Evolutionary conservation across 2,329 filamentous ascomycete species (phyloP), one percentile per base, ranked within the genome.

Genomic region (Penicillium aurantiogriseum): DNA sequence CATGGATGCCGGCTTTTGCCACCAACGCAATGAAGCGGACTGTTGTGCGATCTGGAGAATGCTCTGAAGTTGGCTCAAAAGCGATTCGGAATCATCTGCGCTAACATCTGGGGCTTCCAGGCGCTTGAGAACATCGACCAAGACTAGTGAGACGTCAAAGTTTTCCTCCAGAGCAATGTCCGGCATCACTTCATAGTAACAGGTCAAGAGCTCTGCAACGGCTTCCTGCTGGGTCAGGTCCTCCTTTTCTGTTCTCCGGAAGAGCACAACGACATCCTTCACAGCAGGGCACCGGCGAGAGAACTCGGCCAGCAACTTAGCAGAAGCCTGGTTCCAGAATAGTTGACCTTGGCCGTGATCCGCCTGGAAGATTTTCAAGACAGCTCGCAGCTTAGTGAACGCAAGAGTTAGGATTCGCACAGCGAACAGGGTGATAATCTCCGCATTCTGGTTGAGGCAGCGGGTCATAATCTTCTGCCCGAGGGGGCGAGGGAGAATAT

Each of bases 1-100:
- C 63, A 81, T 54, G 5, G 29, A 29, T 56, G 60, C 73, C 59
- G 82, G 79, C 68, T 90, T 92, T 61, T 89, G 83, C 78, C 94
- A 97, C 93, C 93, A 97, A 61, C 89, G 86, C 87, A 96, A 94
- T 6, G 88, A 87, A 0, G 90, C 86, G 3, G 92, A 95, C 66
- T 88, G 85, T 61, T 86, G 85, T 4, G 92, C 91, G 70, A 97
- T 90, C 31, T 86, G 83, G 19, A 96, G 84, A 19, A 96, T 79
- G 71, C 93, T 90, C 71, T 92, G 88, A 29, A 97, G 78, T 73
- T 96, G 90, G 67, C 92, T 84, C 10, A 89, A 73, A 23, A 85
- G 79, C 46, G 92, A 77, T 1, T 81, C 80, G 49, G 80, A 74
- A 46, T 84, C 79, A 42, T 82, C 79, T 3, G 79, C 74, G 17